Evolutionary conservation across 2,329 filamentous ascomycete species (phyloP).

Genomic region (Didymella arachidicola): DNA sequence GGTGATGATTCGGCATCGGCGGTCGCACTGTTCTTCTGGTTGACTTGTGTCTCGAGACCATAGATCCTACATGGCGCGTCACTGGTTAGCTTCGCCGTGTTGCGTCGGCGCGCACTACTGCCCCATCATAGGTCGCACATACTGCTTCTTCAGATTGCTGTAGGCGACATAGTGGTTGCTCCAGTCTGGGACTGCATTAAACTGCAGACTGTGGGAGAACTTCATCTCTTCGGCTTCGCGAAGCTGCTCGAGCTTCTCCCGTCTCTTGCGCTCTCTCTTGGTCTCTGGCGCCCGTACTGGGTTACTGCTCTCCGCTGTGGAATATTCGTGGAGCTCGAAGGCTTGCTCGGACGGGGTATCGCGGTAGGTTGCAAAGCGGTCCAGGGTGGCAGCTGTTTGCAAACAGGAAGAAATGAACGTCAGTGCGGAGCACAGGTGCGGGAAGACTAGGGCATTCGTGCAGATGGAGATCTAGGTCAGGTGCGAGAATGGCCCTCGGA

Average conservation of each 20-base stretch:
- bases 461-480: constrained; percentile 22
- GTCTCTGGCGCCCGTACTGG: constrained; percentile 25
- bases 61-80: constrained; percentile 73
- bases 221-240: constrained; percentile 90
- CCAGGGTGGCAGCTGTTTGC: constrained; percentile 37
- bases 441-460: constrained; percentile 20
- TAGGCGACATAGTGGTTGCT: constrained; percentile 98
- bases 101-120: neutral
- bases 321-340: constrained; percentile 46
- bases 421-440: constrained; percentile 17
- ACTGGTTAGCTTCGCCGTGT: constrained; percentile 31
- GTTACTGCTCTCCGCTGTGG: constrained; percentile 4
- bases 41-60: constrained; percentile 84
- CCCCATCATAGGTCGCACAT: constrained; percentile 49
- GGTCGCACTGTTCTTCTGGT: constrained; percentile 63
- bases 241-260: constrained; percentile 73
- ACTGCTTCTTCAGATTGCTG: constrained; percentile 99
- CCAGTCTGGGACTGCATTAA: constrained; percentile 99
- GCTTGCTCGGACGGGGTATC: constrained; percentile 30
- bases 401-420: constrained; percentile 15
- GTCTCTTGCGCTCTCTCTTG: constrained; percentile 56
- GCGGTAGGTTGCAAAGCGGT: constrained; percentile 30
- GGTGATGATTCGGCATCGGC: constrained; percentile 84
- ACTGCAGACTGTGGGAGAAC: constrained; percentile 99
- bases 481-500: constrained; percentile 19